phyloP scores from a whole-genome alignment of 2,329 filamentous ascomycete species.

The Blastomyces silverae region DNA sequence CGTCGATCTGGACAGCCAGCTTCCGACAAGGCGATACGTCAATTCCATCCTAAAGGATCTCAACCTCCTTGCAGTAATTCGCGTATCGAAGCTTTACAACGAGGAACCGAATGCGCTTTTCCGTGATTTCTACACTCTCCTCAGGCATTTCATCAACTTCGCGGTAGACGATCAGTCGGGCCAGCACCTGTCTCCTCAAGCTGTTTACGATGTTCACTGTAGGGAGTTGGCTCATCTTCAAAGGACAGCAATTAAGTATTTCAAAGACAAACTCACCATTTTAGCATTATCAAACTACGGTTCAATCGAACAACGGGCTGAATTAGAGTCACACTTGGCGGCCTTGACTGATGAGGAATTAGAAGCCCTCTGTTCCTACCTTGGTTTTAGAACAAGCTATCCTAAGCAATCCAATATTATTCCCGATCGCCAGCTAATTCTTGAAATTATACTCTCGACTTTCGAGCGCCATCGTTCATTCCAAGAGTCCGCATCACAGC shows the following conservation, averaged over 20 bases:
- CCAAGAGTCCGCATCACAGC: conserved; percentile 64
- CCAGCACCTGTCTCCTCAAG: conserved; percentile 61
- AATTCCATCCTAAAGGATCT: conserved; percentile 82
- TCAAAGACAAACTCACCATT: conserved; percentile 85
- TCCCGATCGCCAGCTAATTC: conserved; percentile 47
- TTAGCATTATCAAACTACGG: conserved; percentile 88
- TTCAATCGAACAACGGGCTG: conserved; percentile 70
- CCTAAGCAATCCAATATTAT: conserved; percentile 62
- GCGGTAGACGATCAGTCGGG: conserved; percentile 88
- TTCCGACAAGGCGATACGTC: conserved; percentile 88
- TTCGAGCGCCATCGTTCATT: conserved; percentile 77
- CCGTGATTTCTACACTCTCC: conserved; percentile 70
- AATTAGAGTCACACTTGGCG: conserved; percentile 69
- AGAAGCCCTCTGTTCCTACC: conserved; percentile 56
- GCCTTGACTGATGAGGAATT: conserved; percentile 69
- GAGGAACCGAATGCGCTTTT: conserved; percentile 68
- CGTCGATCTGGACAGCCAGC: conserved; percentile 82
- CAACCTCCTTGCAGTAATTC: conserved; percentile 70
- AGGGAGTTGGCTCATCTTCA: conserved; percentile 70
- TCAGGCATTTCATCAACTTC: conserved; percentile 82
- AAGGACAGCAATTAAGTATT: conserved; percentile 67
- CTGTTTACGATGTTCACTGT: conserved; percentile 76
- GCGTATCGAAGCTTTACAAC: conserved; percentile 69
- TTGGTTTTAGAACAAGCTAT: conserved; percentile 78
- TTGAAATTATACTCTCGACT: conserved; percentile 64